Evolutionary conservation across 1,284 basidiomycete species (phyloP).

Genomic region (Sanghuangporus weigelae): DNA sequence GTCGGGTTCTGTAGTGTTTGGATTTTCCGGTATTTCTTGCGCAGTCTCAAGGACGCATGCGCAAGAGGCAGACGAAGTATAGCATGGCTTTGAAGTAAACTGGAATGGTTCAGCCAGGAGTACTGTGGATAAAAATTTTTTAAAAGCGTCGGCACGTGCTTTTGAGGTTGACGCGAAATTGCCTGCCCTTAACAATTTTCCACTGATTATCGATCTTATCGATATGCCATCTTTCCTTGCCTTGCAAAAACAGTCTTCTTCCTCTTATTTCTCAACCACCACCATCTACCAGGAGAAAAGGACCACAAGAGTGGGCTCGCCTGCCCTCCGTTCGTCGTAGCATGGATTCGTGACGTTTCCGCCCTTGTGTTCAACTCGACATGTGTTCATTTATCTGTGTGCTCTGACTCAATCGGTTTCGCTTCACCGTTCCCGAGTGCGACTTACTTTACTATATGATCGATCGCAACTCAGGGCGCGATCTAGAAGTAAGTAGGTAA

Average conservation of each 20-base stretch:
- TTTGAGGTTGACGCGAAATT: not conserved
- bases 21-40: too few species aligned
- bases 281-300: not conserved
- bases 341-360: not conserved
- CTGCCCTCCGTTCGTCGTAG: not conserved
- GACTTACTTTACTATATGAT: not conserved
- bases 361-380: not conserved
- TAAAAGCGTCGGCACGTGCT: not conserved
- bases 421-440: not conserved
- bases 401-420: not conserved
- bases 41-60: too few species aligned
- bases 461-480: not conserved
- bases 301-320: not conserved
- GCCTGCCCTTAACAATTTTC: not conserved
- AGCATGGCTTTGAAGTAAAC: too few species aligned
- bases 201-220: not conserved
- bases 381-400: not conserved
- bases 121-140: too few species aligned
- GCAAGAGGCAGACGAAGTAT: too few species aligned
- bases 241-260: not conserved
- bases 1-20: not conserved
- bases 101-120: too few species aligned
- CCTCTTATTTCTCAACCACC: constrained; percentile 10
- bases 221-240: not conserved
- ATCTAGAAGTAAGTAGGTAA: not conserved